phyloP scores from a whole-genome alignment of 352 stramenopile genomes.

The Phytophthora vignae region DNA sequence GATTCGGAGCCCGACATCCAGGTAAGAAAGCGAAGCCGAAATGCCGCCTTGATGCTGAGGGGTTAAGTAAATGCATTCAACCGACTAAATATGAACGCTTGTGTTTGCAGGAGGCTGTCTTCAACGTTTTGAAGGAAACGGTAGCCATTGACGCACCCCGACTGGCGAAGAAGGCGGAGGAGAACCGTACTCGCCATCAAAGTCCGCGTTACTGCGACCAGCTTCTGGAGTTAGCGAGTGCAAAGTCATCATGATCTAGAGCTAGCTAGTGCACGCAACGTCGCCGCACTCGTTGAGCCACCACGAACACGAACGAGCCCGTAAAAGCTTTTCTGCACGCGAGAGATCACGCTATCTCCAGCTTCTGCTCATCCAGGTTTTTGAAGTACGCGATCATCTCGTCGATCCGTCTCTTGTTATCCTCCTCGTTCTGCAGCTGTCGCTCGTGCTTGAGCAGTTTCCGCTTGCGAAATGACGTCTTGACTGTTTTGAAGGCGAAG shows the following conservation, averaged over 20 bases:
- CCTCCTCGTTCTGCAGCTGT: conserved; percentile 42
- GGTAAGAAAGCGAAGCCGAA: conserved; percentile 35
- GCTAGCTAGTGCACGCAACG: background rate
- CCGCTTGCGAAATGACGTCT: conserved; percentile 56
- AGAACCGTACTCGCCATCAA: conserved; percentile 79
- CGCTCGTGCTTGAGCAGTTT: conserved; percentile 49
- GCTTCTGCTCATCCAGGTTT: conserved; percentile 58
- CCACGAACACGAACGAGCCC: background rate
- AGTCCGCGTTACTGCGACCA: conserved; percentile 79
- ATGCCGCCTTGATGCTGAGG: background rate
- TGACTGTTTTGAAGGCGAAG: conserved; percentile 59
- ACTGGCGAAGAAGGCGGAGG: conserved; percentile 76
- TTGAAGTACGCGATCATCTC: conserved; percentile 74
- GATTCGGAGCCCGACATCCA: conserved; percentile 90
- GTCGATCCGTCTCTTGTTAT: conserved; percentile 59
- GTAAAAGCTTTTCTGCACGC: background rate
- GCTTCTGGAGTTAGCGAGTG: conserved; percentile 54
- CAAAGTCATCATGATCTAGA: conserved; percentile 30
- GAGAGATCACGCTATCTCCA: conserved; percentile 50
- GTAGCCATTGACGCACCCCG: conserved; percentile 62
- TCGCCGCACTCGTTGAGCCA: background rate
- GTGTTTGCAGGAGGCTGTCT: conserved; percentile 60
- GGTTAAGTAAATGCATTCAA: background rate
- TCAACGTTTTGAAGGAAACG: conserved; percentile 75
- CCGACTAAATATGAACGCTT: background rate